Conservation (phyloP, 2,329 filamentous ascomycete species). For the Aureobasidium lini region DNA sequence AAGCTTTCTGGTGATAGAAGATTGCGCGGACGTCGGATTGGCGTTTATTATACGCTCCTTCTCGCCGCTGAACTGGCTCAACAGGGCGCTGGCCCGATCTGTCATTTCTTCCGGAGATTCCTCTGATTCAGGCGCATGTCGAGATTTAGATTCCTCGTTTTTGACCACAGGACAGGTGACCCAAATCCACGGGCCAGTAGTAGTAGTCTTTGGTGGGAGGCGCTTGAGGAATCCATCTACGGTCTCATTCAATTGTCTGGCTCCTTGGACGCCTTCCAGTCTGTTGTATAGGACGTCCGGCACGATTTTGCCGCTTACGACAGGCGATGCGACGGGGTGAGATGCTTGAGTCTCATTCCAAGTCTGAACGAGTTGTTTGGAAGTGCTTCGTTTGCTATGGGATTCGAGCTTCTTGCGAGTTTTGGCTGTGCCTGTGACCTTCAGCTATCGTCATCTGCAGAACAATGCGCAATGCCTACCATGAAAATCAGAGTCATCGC, state of each 20-base stretch:
- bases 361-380: neutral
- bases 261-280: slow-evolving; percentile 45
- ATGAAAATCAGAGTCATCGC: slow-evolving; percentile 39
- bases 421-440: neutral
- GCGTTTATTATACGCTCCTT: slow-evolving; percentile 45
- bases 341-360: neutral
- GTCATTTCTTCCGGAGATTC: neutral
- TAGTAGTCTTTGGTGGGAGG: slow-evolving; percentile 59
- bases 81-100: slow-evolving; percentile 48
- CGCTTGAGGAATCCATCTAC: slow-evolving; percentile 59
- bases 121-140: slow-evolving; percentile 38
- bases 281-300: slow-evolving; percentile 47
- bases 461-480: slow-evolving; percentile 23
- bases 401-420: neutral
- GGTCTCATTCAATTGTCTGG: slow-evolving; percentile 58
- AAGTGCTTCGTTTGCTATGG: neutral
- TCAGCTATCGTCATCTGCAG: neutral
- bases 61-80: slow-evolving; percentile 41
- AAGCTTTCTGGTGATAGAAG: slow-evolving; percentile 32
- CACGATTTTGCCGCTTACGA: neutral
- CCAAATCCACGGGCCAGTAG: slow-evolving; percentile 61
- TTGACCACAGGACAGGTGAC: slow-evolving; percentile 56
- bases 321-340: neutral
- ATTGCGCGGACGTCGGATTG: slow-evolving; percentile 40
- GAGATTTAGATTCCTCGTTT: slow-evolving; percentile 34